Base-by-base conservation (phyloP, 345 rosid genomes). In the Murraya koenigii region DNA sequence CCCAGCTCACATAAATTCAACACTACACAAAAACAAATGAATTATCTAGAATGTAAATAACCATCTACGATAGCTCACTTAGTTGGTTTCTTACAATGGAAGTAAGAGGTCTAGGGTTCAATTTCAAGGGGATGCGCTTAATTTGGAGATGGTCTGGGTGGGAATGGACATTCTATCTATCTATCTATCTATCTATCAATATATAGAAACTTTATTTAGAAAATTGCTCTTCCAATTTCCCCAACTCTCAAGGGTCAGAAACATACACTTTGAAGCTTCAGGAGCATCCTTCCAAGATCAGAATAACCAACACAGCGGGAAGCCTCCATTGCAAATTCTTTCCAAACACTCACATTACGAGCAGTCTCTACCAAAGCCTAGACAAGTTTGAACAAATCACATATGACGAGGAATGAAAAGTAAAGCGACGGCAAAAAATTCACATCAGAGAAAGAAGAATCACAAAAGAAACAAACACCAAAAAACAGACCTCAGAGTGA, bases 281-380 rank as follows among this genome's bases (percentile, higher is more conserved):
- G 75, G 79, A 97, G 98, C 98, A 93, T 93, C 86, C 77, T 85
- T 79, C 98, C 98, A 65, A 97, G 91, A 68, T 91, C 97, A 72
- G 85, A 80, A 89, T 97, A 97, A 69, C 91, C 92, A 78, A 74
- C 77, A 80, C 98, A 89, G 61, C 81, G 90, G 25, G 99, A 88
- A 82, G 94, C 91, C 81, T 88, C 97, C 92, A 80, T 84, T n/a
- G 98, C 96, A 81, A 93, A 94, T 72, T 93, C 97, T 86, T 94
- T 97, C 99, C 99, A 97, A 49, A 89, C 85, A 74, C 78, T 78
- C 80, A 94, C 90, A 67, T 90, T 89, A 33, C 90, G 93, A 75
- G 91, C 96, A 75, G 86, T 75, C 77, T 94, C 98, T 64, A 83
- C 68, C 66, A 97, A 86, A 83, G 94, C 96, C 99, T 97, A 83